Percentiles rank a stretch among this genome's conserved stretches.
These are phyloP conservation scores for Pleurotus citrinopileatus DNA, from an alignment of 768 basidiomycete species.

Conservation along the genomic window DNA sequence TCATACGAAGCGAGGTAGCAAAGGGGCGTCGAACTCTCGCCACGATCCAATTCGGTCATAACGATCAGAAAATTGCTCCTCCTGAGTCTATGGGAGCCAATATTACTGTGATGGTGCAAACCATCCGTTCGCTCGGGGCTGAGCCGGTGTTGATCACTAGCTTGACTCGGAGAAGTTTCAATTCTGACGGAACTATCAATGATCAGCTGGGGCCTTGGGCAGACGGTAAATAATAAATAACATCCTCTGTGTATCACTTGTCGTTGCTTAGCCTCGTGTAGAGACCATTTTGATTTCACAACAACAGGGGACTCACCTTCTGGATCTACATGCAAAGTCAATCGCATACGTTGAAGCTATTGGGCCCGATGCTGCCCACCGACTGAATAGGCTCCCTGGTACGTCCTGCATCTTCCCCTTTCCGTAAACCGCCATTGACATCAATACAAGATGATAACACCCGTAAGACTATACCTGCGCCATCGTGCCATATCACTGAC, in stretches of 20 bases:
- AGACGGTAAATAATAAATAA: slow-evolving; percentile 29
- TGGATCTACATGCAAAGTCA: slow-evolving; percentile 36
- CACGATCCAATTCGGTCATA: slow-evolving; percentile 43
- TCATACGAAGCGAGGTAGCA: slow-evolving; percentile 31
- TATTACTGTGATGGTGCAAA: slow-evolving; percentile 35
- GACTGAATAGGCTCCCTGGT: slow-evolving; percentile 31
- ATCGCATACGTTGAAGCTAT: slow-evolving; percentile 38
- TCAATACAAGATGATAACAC: slow-evolving; percentile 28
- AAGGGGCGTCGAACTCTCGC: slow-evolving; percentile 32
- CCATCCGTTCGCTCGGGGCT: slow-evolving; percentile 32
- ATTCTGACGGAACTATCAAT: slow-evolving; percentile 30
- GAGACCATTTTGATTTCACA: slow-evolving; percentile 33
- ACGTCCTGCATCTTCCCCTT: background rate
- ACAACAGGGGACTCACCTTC: slow-evolving; percentile 32
- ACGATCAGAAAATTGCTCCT: slow-evolving; percentile 37
- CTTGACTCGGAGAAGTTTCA: slow-evolving; percentile 35
- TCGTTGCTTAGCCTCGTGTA: slow-evolving; percentile 6
- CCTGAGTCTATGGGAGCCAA: slow-evolving; percentile 43
- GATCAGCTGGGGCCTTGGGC: slow-evolving; percentile 37
- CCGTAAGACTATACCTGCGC: slow-evolving; percentile 19
- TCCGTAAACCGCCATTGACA: background rate
- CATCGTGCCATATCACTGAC: background rate
- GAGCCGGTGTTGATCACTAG: slow-evolving; percentile 40
- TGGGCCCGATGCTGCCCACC: slow-evolving; percentile 35
- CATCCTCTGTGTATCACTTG: too few relatives aligned